These are phyloP conservation scores for Calonectria pseudoturangicola DNA, from an alignment of 2,329 filamentous ascomycete genomes.

Conservation along the genomic window DNA sequence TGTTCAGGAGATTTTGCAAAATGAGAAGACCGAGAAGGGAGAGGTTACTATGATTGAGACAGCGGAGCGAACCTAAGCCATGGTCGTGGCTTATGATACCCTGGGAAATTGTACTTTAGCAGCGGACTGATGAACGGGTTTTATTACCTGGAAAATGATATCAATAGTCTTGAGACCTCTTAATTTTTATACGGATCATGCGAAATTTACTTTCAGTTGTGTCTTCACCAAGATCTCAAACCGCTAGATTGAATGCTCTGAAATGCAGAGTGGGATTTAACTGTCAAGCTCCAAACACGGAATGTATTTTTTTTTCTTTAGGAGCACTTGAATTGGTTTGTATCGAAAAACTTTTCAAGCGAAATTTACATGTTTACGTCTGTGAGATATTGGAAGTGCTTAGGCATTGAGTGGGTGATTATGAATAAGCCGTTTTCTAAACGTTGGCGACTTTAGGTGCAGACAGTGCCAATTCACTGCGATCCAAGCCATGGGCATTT, in stretches of 20 bases:
- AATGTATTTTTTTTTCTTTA: no score
- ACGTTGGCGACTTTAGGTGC: not conserved
- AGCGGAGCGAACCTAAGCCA: not conserved
- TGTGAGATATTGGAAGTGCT: no score
- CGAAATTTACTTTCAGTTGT: not conserved
- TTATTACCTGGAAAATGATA: not conserved
- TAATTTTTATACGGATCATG: not conserved
- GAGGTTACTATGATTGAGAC: constrained; percentile 20
- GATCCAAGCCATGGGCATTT: no score
- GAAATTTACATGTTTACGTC: no score
- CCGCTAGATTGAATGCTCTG: not conserved
- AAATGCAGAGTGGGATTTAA: no score
- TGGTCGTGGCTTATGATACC: not conserved
- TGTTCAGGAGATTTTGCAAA: constrained; percentile 21
- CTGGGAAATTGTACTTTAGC: constrained; percentile 4
- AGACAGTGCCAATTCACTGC: not conserved
- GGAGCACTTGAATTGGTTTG: no score
- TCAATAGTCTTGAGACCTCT: constrained; percentile 6
- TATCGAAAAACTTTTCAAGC: no score
- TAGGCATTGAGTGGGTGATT: no score
- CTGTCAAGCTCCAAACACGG: no score
- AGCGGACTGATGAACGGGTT: no score
- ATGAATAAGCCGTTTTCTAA: no score
- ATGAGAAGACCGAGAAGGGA: constrained; percentile 24
- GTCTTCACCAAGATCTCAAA: not conserved